These are phyloP conservation scores for Samsoniella hepiali DNA, from an alignment of 2,329 filamentous ascomycete genomes.

Conservation along the genomic window DNA sequence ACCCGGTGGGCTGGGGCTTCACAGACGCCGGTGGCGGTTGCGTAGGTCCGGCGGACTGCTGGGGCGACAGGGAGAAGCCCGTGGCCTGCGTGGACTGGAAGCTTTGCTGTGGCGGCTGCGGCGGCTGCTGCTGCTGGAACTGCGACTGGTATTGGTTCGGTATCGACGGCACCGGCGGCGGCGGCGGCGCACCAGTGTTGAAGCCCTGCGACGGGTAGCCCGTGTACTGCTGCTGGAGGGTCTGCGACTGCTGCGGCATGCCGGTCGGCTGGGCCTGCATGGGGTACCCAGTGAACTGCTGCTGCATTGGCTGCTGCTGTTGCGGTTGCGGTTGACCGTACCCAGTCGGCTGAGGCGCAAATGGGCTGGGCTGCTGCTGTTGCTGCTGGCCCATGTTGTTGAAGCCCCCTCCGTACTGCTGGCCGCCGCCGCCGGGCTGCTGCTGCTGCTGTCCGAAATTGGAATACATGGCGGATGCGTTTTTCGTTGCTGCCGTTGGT, in stretches of 20 bases:
- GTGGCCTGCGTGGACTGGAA: conserved; percentile 42
- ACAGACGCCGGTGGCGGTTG: conserved; percentile 57
- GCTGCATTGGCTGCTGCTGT: conserved; percentile 45
- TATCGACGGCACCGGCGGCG: conserved; percentile 56
- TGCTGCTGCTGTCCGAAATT: conserved; percentile 75
- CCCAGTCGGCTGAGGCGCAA: conserved; percentile 59
- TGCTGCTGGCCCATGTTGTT: conserved; percentile 39
- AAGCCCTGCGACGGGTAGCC: conserved; percentile 26
- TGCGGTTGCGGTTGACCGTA: conserved; percentile 54
- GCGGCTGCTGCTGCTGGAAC: conserved; percentile 50
- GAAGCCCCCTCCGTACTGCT: conserved; percentile 52
- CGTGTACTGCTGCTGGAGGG: conserved; percentile 48
- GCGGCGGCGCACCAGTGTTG: conserved; percentile 42
- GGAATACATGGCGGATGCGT: conserved; percentile 68
- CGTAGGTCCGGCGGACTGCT: conserved; percentile 47
- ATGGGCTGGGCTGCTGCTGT: conserved; percentile 51
- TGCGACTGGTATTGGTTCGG: conserved; percentile 60
- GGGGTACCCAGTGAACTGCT: conserved; percentile 61
- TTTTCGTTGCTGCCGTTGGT: neutral
- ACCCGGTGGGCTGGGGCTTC: conserved; percentile 64
- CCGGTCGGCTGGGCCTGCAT: conserved; percentile 45
- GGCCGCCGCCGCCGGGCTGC: conserved; percentile 61
- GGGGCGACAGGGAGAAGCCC: conserved; percentile 46
- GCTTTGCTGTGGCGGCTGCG: conserved; percentile 40
- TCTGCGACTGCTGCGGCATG: conserved; percentile 45